These are phyloP conservation scores for Nelumbo lutea DNA, from an alignment of 164 flowering plant species.

Conservation along the genomic window DNA sequence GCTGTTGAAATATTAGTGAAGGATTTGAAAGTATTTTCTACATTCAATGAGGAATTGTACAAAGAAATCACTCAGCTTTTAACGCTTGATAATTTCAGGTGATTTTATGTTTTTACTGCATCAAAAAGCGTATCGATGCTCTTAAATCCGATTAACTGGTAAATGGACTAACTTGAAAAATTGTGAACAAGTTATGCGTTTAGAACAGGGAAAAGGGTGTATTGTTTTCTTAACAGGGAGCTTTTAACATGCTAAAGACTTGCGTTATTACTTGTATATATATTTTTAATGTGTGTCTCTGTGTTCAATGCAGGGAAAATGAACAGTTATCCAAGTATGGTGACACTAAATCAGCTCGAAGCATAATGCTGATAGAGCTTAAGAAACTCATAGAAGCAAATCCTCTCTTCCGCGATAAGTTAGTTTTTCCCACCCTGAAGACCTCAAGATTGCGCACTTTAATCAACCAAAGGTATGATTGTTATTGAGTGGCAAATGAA, in stretches of 20 bases:
- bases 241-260: too few species aligned
- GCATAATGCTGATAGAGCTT: constrained; percentile 79
- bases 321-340: constrained; percentile 93
- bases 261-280: too few species aligned
- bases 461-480: constrained; percentile 79
- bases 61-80: constrained; percentile 82
- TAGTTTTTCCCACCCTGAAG: constrained; percentile 67
- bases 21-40: constrained; percentile 81
- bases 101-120: constrained; percentile 6
- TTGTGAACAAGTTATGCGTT: not conserved
- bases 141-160: not conserved
- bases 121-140: not conserved
- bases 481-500: not conserved
- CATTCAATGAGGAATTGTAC: constrained; percentile 74
- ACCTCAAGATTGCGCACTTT: constrained; percentile 74
- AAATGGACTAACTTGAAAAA: not conserved
- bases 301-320: constrained; percentile 57
- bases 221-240: too few species aligned
- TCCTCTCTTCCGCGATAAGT: constrained; percentile 89
- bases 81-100: constrained; percentile 80
- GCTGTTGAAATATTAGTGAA: constrained; percentile 80
- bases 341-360: constrained; percentile 87
- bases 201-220: too few species aligned
- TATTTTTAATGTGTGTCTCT: not conserved
- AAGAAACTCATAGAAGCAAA: constrained; percentile 86